Evolutionary conservation across 208 protist genomes (phyloP), one percentile per base, ranked within the genome.

Genomic region (Crithidia fasciculata): DNA sequence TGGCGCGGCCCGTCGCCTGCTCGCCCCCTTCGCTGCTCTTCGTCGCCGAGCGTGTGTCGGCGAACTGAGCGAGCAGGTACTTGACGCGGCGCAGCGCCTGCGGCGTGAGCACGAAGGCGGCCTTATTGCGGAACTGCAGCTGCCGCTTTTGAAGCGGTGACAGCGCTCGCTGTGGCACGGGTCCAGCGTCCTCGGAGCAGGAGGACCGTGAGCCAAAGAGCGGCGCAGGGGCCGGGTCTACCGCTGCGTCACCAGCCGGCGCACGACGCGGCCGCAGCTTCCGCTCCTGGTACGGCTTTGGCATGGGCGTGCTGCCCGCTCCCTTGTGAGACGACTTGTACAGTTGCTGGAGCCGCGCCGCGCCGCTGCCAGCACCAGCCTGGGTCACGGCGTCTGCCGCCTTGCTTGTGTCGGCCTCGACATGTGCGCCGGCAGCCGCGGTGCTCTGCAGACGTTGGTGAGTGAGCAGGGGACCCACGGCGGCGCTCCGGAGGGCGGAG

Each of bases 271-370:
- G 19, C 41, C 67, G 53, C 56, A 72, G 62, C 37, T 52, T 64
- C 37, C n/a, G 39, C 61, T 67, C 72, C 55, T 62, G 40, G 5
- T 82, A 68, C 15, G 73, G 54, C 69, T 69, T 81, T 8, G 83
- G 85, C 75, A 87, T 74, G 15, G 81, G 76, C 6, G 74, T 71
- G 44, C 69, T 80, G n/a, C 89, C 89, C 18, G 76, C 83, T 4
- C 88, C 88, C 36, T 85, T 87, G 78, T 95, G 92, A 3, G 84
- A 74, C 2, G 92, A 94, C 68, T 94, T 93, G 82, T 96, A 96
- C 10, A 86, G 79, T 49, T 84, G 77, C 16, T 81, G 78, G 18
- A 84, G 47, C 9, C 76, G 75, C 7, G 53, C n/a, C 4, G 72
- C 2, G 18, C 63, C 69, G 67, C 36, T 44, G 49, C 63, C 49